Evolutionary conservation across 2,329 filamentous ascomycete species (phyloP).

Genomic region (Neopestalotiopsis sp.): DNA sequence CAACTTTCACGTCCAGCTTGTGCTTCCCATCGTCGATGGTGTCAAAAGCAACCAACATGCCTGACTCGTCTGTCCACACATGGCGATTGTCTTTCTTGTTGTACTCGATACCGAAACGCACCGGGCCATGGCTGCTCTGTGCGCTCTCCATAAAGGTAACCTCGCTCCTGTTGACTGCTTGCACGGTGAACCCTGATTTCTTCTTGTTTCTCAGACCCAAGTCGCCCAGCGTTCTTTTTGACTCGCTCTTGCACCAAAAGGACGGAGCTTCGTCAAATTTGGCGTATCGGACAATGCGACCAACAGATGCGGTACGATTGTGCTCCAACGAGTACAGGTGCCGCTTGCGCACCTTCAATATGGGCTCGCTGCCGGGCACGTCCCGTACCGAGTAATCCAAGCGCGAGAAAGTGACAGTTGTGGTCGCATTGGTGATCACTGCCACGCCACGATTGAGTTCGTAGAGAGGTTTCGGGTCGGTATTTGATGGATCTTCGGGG

Average conservation of each 20-base stretch:
- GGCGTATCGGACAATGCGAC: neutral
- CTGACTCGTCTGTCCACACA: neutral
- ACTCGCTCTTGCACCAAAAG: neutral
- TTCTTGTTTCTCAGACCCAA: neutral
- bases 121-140: neutral
- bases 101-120: neutral
- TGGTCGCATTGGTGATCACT: neutral
- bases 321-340: neutral
- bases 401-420: neutral
- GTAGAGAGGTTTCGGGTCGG: conserved; percentile 2
- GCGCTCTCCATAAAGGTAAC: neutral
- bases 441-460: conserved; percentile 4
- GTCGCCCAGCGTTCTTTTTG: neutral
- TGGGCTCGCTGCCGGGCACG: neutral
- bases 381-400: neutral
- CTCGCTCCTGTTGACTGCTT: neutral
- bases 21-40: neutral
- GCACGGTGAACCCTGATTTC: neutral
- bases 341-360: neutral
- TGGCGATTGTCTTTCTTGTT: neutral
- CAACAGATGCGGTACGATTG: neutral
- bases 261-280: neutral
- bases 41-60: neutral
- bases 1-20: neutral
- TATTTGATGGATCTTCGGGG: neutral